phyloP scores from a whole-genome alignment of 257 asterid genomes.

The Buddleja alternifolia region DNA sequence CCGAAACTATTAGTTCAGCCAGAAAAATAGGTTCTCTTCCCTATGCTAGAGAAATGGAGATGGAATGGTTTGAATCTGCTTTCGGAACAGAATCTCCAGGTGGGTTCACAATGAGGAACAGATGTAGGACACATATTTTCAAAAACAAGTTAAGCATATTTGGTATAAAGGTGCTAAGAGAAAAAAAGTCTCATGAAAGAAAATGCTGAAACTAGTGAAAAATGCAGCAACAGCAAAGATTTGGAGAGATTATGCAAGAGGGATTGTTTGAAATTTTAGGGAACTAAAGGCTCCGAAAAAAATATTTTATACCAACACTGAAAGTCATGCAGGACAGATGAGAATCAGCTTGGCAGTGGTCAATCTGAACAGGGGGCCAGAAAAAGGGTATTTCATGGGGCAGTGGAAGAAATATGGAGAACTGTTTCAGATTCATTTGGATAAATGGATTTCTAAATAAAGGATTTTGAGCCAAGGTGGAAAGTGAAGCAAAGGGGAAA shows the following conservation, averaged over 20 bases:
- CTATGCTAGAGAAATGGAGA: slow-evolving; percentile 2
- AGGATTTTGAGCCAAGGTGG: neutral
- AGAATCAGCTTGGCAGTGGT: neutral
- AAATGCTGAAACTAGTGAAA: neutral
- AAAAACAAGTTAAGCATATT: neutral
- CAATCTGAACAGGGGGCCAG: neutral
- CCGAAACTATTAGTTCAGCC: neutral
- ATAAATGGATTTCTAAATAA: neutral
- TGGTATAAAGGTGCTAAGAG: neutral
- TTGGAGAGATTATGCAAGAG: neutral
- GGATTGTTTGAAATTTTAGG: neutral
- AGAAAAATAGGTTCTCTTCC: neutral
- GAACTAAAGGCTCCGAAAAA: neutral
- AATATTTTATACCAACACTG: neutral
- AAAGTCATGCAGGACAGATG: neutral
- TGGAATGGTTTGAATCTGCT: neutral
- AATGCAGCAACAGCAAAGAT: neutral
- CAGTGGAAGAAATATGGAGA: slow-evolving; percentile 6
- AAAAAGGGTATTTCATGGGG: neutral
- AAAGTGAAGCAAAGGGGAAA: neutral
- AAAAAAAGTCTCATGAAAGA: neutral
- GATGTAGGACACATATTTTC: neutral
- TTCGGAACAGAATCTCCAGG: neutral
- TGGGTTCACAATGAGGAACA: neutral
- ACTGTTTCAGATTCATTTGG: neutral